Conservation (phyloP, 768 basidiomycete species). For the Paxillus rubicundulus region DNA sequence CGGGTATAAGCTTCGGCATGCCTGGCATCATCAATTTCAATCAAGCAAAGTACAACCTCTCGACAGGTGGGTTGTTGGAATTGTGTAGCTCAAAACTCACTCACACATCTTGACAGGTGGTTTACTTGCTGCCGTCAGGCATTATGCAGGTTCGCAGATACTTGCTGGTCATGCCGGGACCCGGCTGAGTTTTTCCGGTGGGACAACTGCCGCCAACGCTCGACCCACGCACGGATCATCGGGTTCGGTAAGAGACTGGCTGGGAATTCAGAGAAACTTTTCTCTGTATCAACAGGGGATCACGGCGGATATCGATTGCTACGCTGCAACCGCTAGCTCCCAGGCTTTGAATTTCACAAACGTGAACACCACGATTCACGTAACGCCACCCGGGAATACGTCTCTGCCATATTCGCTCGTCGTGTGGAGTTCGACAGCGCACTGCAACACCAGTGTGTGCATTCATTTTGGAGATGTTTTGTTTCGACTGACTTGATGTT, state of each 20-base stretch:
- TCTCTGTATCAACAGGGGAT: constrained; percentile 15
- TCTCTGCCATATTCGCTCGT: too few relatives aligned
- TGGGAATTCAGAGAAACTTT: background rate
- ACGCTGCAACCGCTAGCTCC: background rate
- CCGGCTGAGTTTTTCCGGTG: too few relatives aligned
- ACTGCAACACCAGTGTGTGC: constrained; percentile 3
- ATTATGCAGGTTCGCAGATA: too few relatives aligned
- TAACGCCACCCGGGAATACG: background rate
- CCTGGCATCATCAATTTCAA: constrained; percentile 15
- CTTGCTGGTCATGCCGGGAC: background rate
- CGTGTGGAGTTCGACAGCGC: background rate
- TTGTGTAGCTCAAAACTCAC: too few relatives aligned
- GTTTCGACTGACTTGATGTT: too few relatives aligned
- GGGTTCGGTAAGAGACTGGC: background rate
- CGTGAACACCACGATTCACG: background rate
- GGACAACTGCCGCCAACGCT: background rate
- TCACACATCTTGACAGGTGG: background rate
- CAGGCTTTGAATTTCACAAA: background rate
- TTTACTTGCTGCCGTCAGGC: constrained; percentile 4
- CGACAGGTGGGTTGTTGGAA: constrained; percentile 3
- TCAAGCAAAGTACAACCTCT: constrained; percentile 15
- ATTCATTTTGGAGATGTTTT: background rate
- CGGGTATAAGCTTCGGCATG: constrained; percentile 5
- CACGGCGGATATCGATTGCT: background rate
- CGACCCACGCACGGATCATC: background rate